Percentiles rank a stretch among this genome's conserved stretches.
phyloP scores from a whole-genome alignment of 2,329 filamentous ascomycete genomes.

The Taxawa tesnikishii region DNA sequence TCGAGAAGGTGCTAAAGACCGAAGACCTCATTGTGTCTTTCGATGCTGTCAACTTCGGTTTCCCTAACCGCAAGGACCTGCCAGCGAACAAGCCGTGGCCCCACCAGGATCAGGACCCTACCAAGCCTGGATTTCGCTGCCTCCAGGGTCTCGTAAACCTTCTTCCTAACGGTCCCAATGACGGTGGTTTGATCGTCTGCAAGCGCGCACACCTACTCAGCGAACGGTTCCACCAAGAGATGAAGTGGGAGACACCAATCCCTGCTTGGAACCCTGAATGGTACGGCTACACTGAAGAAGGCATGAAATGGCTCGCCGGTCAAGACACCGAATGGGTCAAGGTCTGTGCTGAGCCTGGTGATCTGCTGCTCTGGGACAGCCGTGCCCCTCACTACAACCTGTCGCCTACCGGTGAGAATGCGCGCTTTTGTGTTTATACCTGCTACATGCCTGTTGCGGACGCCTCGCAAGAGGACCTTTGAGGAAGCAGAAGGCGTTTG shows the following conservation, averaged over 20 bases:
- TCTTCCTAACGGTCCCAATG: conserved; percentile 21
- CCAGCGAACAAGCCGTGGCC: conserved; percentile 31
- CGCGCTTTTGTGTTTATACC: conserved; percentile 21
- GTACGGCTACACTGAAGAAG: conserved; percentile 20
- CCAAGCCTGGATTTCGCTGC: conserved; percentile 35
- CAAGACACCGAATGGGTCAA: conserved; percentile 14
- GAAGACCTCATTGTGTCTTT: conserved; percentile 38
- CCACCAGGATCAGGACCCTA: conserved; percentile 34
- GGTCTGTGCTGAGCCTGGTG: conserved; percentile 15
- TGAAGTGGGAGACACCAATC: conserved; percentile 16
- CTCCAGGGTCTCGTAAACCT: conserved; percentile 40
- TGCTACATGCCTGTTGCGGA: conserved; percentile 24
- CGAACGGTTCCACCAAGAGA: conserved; percentile 19
- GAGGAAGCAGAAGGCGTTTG: conserved; percentile 20
- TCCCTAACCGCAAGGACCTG: conserved; percentile 27
- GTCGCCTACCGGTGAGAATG: conserved; percentile 14
- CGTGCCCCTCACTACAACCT: conserved; percentile 21
- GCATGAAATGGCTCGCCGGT: conserved; percentile 17
- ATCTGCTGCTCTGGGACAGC: conserved; percentile 15
- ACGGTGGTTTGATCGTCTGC: conserved; percentile 24
- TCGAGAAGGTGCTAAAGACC: conserved; percentile 34
- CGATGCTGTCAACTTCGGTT: conserved; percentile 34
- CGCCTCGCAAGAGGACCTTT: conserved; percentile 20
- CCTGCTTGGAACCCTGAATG: conserved; percentile 20
- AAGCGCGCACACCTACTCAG: conserved; percentile 18